These are phyloP conservation scores for Terfezia claveryi DNA, from an alignment of 495 filamentous ascomycete genomes.

Conservation along the genomic window DNA sequence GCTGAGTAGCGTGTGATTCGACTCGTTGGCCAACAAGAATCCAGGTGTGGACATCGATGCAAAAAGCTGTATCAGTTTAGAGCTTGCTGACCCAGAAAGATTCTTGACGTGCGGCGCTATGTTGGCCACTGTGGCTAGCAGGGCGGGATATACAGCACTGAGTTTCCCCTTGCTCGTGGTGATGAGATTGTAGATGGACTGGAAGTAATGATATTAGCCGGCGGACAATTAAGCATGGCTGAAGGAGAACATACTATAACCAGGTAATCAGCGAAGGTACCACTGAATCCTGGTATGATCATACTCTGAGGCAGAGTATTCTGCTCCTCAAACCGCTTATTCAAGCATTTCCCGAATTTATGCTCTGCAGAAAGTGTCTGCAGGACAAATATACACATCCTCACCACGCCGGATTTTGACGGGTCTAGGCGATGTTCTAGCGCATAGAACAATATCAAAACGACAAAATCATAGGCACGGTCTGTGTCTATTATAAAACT, in stretches of 20 bases:
- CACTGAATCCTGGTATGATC: conserved; percentile 59
- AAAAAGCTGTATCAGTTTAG: conserved; percentile 73
- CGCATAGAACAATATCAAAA: conserved; percentile 79
- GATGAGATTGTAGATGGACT: conserved; percentile 87
- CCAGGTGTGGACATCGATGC: conserved; percentile 84
- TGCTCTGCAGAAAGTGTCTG: conserved; percentile 88
- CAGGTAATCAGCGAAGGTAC: conserved; percentile 83
- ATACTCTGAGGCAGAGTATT: conserved; percentile 67
- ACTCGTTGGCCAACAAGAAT: conserved; percentile 89
- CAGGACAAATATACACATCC: conserved; percentile 91
- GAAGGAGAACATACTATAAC: conserved; percentile 46
- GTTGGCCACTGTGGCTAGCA: conserved; percentile 85
- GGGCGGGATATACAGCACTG: conserved; percentile 75
- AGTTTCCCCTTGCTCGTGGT: conserved; percentile 80
- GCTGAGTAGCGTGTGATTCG: conserved; percentile 59
- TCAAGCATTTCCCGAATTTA: conserved; percentile 75
- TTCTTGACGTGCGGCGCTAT: conserved; percentile 63
- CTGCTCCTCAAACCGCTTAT: conserved; percentile 72
- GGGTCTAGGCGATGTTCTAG: conserved; percentile 67
- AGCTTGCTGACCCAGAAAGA: conserved; percentile 48
- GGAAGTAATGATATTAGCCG: neutral
- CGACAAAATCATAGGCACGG: conserved; percentile 75
- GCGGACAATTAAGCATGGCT: neutral
- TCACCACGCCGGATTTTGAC: conserved; percentile 73
- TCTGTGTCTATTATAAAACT: conserved; percentile 96